Evolutionary conservation across 495 filamentous ascomycete species (phyloP).

Genomic region (Copromyces sp.): DNA sequence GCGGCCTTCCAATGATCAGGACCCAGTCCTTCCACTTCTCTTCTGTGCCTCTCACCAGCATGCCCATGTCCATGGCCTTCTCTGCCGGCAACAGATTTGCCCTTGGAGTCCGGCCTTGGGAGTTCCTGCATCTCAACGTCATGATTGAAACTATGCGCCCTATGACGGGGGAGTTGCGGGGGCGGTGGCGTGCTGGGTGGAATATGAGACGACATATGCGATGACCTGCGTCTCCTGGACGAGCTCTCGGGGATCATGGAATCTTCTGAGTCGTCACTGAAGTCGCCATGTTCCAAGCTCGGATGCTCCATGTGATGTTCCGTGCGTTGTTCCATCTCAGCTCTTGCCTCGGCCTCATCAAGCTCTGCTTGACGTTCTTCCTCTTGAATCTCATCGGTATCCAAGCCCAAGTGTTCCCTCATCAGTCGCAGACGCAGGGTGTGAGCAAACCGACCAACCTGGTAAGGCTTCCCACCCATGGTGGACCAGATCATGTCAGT

Average conservation of each 20-base stretch:
- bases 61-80: conserved; percentile 12
- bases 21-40: conserved; percentile 71
- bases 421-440: conserved; percentile 88
- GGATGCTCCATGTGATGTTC: background rate
- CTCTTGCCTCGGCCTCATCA: conserved; percentile 36
- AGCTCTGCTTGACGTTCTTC: conserved; percentile 56
- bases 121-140: conserved; percentile 64
- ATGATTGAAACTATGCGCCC: conserved; percentile 70
- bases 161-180: conserved; percentile 6
- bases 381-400: conserved; percentile 84
- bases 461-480: conserved; percentile 82
- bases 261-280: conserved; percentile 28
- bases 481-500: conserved; percentile 87
- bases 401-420: conserved; percentile 92
- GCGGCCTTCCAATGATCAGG: conserved; percentile 55
- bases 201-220: background rate
- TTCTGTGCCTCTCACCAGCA: conserved; percentile 51
- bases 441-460: conserved; percentile 86
- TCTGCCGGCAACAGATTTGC: conserved; percentile 23
- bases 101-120: conserved; percentile 44
- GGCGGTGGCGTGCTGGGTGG: conserved; percentile 8
- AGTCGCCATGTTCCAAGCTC: conserved; percentile 24
- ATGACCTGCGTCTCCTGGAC: conserved; percentile 4
- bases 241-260: conserved; percentile 23
- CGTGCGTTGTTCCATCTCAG: conserved; percentile 34